Evolutionary conservation across 1,284 basidiomycete species (phyloP).

Genomic region (Coniferiporia sulphurascens): DNA sequence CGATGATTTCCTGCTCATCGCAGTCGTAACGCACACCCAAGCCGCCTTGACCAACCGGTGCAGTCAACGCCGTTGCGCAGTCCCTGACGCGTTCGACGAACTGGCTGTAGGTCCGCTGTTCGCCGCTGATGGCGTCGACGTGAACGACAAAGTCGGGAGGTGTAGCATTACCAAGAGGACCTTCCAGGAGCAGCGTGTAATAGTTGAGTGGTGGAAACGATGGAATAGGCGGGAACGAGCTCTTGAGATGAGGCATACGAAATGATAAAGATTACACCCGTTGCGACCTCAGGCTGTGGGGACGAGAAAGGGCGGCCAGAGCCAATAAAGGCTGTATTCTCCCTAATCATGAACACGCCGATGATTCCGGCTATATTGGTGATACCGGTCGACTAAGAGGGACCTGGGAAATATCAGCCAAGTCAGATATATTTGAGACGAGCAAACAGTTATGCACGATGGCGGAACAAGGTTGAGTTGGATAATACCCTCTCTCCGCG

Average conservation of each 20-base stretch:
- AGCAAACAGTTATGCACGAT: no score
- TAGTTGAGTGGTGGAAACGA: slow-evolving; percentile 45
- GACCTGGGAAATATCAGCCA: no score
- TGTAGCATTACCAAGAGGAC: slow-evolving; percentile 42
- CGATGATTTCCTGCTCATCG: slow-evolving; percentile 47
- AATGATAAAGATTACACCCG: neutral
- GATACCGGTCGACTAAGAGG: no score
- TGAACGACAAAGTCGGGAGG: slow-evolving; percentile 53
- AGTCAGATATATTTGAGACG: no score
- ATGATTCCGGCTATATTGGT: no score
- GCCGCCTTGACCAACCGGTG: slow-evolving; percentile 44
- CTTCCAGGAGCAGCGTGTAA: slow-evolving; percentile 49
- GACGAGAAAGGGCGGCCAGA: neutral
- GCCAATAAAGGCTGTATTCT: no score
- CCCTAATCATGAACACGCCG: no score
- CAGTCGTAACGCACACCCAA: slow-evolving; percentile 44
- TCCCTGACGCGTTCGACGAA: slow-evolving; percentile 48
- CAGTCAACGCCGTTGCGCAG: slow-evolving; percentile 52
- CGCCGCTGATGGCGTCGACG: slow-evolving; percentile 52
- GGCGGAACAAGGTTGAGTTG: no score
- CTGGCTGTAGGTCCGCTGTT: slow-evolving; percentile 40
- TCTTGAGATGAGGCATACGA: slow-evolving; percentile 27
- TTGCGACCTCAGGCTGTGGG: neutral
- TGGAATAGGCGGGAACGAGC: slow-evolving; percentile 35
- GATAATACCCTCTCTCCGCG: no score